Conservation (phyloP, 2,329 filamentous ascomycete genomes). For the Alternaria alternata region DNA sequence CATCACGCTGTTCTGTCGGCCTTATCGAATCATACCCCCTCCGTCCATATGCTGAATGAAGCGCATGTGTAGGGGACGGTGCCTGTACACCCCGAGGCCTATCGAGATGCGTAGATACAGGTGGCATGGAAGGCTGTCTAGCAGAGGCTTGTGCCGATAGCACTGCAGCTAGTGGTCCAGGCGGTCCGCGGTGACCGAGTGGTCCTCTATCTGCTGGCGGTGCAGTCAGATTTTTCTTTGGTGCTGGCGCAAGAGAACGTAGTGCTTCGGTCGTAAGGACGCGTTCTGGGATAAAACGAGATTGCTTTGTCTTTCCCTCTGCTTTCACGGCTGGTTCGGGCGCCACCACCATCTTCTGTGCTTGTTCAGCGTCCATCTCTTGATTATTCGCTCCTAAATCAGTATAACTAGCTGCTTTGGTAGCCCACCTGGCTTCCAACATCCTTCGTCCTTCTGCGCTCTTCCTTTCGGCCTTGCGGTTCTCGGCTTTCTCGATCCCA, state of each 20-base stretch:
- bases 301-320: not conserved
- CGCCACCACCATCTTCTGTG: not conserved
- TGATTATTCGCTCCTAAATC: not conserved
- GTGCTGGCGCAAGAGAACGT: not conserved
- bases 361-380: not conserved
- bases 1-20: not conserved
- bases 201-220: not conserved
- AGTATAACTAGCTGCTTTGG: not conserved
- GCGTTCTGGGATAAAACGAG: not conserved
- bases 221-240: not conserved
- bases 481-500: slow-evolving; percentile 30
- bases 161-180: not conserved
- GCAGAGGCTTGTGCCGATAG: too few relatives aligned
- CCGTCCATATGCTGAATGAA: not conserved
- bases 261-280: not conserved
- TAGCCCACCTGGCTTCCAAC: not conserved
- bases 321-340: not conserved
- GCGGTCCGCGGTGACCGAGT: not conserved
- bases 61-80: not conserved
- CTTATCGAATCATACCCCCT: not conserved
- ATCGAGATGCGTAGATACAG: not conserved
- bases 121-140: not conserved
- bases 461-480: not conserved
- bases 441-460: not conserved
- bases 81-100: not conserved